Evolutionary conservation across 306 rosid genomes (phyloP), one percentile per base, ranked within the genome.

Genomic region (Vicia faba): DNA sequence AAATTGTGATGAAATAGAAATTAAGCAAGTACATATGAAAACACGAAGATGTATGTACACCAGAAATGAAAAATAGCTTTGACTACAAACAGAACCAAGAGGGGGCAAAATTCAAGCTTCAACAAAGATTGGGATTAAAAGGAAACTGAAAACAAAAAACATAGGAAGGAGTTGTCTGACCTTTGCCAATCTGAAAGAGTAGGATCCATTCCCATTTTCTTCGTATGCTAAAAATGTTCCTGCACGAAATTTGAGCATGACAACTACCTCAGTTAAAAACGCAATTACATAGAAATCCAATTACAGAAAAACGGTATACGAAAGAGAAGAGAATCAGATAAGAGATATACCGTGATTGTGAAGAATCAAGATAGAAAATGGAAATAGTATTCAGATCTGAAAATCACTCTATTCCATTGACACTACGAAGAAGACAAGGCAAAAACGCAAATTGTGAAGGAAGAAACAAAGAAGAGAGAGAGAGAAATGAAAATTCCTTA

Each of bases 171-270:
- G 75, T 66, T 75, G 53, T 61, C 82, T 77, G 80, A 83, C 87
- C 84, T 80, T 72, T 11, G 65, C 82, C 69, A 57, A 29, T 59
- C 72, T 66, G 72, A 70, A 46, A 62, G 67, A 31, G 44, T 16
- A 38, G 56, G 70, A 71, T 70, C 82, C 80, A 70, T 64, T 33
- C 46, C 58, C 74, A 56, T 53, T 53, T 49, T 29, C 68, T 44
- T 66, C 49, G 26, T 16, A 66, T 48, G 55, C 39, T 41, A 50
- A 56, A 76, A 66, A 72, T 48, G 55, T 54, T 33, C 78, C 82
- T 72, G 84, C 84, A 76, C n/a, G 41, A 67, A 72, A 72, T 72
- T 68, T 72, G 50, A 63, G 58, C 36, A n/a, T n/a, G n/a, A n/a
- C n/a, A n/a, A n/a, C n/a, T n/a, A n/a, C n/a, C n/a, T n/a, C n/a